Percentiles rank a stretch among this genome's conserved stretches.
Evolutionary conservation across 345 rosid species (phyloP).

Genomic region (Populus nigra): DNA sequence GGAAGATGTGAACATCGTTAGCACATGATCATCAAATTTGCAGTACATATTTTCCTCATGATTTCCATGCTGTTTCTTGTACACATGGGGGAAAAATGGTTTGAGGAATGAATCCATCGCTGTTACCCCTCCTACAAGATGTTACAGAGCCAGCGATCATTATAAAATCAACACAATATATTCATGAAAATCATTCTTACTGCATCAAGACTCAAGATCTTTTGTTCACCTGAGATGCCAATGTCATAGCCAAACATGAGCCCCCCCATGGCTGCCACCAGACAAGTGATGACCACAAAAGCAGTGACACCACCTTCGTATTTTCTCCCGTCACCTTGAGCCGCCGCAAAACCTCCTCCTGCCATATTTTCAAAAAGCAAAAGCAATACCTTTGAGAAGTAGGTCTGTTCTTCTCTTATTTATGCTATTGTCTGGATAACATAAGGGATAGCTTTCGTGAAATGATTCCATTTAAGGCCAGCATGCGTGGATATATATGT

Average conservation of each 20-base stretch:
- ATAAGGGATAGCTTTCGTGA: no score
- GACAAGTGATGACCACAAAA: conserved; percentile 58
- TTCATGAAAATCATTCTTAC: no score
- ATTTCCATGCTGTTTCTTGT: conserved; percentile 23
- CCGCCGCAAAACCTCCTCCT: conserved; percentile 52
- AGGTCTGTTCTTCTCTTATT: no score
- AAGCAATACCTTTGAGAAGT: no score
- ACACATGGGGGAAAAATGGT: conserved; percentile 60
- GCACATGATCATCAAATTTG: conserved; percentile 63
- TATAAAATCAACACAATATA: no score
- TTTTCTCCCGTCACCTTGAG: conserved; percentile 24
- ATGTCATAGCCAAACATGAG: conserved; percentile 81
- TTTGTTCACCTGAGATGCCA: conserved; percentile 62
- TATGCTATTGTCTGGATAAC: no score
- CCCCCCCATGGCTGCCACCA: conserved; percentile 83
- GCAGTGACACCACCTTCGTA: conserved; percentile 58
- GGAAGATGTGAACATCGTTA: conserved; percentile 75
- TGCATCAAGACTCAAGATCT: no score
- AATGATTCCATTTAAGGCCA: no score
- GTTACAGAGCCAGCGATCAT: no score
- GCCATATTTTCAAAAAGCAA: conserved; percentile 34
- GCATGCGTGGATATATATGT: no score
- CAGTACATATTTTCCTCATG: conserved; percentile 55
- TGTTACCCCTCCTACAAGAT: conserved; percentile 64
- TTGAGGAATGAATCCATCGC: conserved; percentile 65